Conservation (phyloP, 2,329 filamentous ascomycete species). For the Paecilomyces dactylethromorphus region DNA sequence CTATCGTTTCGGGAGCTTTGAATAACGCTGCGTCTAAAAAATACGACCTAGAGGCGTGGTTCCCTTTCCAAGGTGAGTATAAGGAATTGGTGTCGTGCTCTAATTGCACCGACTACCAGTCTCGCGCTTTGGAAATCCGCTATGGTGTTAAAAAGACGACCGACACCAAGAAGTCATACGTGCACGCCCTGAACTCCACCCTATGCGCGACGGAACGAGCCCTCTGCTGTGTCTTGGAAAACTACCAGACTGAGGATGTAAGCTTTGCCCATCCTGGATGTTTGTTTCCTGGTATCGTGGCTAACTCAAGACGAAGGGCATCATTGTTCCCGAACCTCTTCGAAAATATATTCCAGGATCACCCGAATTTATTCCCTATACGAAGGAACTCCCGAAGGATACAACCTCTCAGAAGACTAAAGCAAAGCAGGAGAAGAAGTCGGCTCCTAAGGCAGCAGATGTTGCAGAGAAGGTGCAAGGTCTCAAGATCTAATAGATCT, state of each 20-base stretch:
- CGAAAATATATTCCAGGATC: slow-evolving; percentile 85
- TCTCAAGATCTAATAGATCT: slow-evolving; percentile 36
- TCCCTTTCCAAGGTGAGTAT: slow-evolving; percentile 93
- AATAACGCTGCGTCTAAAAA: slow-evolving; percentile 90
- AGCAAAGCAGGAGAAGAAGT: slow-evolving; percentile 25
- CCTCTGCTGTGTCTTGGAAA: slow-evolving; percentile 91
- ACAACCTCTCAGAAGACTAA: slow-evolving; percentile 55
- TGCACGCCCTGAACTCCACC: slow-evolving; percentile 86
- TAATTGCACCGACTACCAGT: slow-evolving; percentile 98
- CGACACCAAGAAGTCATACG: slow-evolving; percentile 83
- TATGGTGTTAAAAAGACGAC: slow-evolving; percentile 83
- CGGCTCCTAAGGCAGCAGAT: slow-evolving; percentile 22
- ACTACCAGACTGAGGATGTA: slow-evolving; percentile 86
- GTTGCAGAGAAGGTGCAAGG: slow-evolving; percentile 35
- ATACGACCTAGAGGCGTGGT: slow-evolving; percentile 93
- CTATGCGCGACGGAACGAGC: slow-evolving; percentile 87
- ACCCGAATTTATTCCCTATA: slow-evolving; percentile 82
- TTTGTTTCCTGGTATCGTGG: neutral
- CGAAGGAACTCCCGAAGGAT: slow-evolving; percentile 77
- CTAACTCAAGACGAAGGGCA: slow-evolving; percentile 49
- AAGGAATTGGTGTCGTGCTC: slow-evolving; percentile 97
- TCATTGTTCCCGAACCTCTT: slow-evolving; percentile 74
- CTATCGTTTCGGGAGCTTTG: slow-evolving; percentile 91
- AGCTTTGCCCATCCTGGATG: slow-evolving; percentile 20
- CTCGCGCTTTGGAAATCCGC: slow-evolving; percentile 84